phyloP scores from a whole-genome alignment of 441 rosid genomes.

The Adansonia gregorii region DNA sequence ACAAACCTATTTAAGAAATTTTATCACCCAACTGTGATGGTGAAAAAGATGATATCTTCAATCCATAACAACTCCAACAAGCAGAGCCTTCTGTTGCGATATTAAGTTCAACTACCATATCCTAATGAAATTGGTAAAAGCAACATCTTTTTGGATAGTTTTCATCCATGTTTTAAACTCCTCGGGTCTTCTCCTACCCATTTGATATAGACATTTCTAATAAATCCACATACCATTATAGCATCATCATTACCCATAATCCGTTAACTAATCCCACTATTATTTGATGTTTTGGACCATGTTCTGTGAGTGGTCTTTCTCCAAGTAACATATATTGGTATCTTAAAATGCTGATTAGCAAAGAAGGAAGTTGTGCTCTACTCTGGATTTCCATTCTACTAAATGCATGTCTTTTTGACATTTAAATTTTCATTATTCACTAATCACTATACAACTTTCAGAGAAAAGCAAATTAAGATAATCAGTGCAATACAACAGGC shows the following conservation, averaged over 20 bases:
- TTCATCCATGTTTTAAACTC: background rate
- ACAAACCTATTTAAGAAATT: conserved; percentile 1
- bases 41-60: conserved; percentile 10
- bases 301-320: background rate
- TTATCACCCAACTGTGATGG: background rate
- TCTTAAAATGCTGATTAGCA: conserved; percentile 11
- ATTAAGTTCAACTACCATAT: background rate
- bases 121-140: background rate
- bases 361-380: background rate
- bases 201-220: conserved; percentile 8
- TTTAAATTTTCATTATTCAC: background rate
- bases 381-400: background rate
- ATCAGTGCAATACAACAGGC: background rate
- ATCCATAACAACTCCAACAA: background rate
- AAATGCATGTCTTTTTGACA: background rate
- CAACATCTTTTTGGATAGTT: background rate
- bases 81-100: background rate
- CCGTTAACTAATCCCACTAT: conserved; percentile 3
- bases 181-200: background rate
- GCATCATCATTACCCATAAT: background rate
- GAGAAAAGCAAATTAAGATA: background rate
- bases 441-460: background rate
- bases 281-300: background rate
- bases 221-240: background rate
- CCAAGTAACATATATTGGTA: background rate